These are phyloP conservation scores for Fraxinus albicans DNA, from an alignment of 305 asterid species.

Conservation along the genomic window DNA sequence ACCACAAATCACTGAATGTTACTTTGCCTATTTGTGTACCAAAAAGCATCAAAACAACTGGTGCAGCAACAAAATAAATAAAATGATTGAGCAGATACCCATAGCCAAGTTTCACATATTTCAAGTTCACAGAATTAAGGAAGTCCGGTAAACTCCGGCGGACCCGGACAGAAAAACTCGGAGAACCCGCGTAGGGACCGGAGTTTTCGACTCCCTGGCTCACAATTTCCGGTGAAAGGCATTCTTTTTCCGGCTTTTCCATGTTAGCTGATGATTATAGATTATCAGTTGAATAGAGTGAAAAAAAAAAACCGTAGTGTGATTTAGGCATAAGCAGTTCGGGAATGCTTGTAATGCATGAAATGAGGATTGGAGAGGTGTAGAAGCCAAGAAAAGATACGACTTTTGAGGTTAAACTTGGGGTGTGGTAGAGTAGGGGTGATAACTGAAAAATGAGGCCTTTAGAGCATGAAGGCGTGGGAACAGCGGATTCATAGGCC, in stretches of 20 bases:
- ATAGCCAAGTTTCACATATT: constrained; percentile 61
- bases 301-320: background rate
- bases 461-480: background rate
- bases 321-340: background rate
- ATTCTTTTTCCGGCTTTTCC: constrained; percentile 39
- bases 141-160: constrained; percentile 64
- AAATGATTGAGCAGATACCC: constrained; percentile 51
- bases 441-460: background rate
- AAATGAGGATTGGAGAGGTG: background rate
- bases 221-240: constrained; percentile 52
- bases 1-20: constrained; percentile 33
- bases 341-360: background rate
- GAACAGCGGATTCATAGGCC: background rate
- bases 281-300: background rate
- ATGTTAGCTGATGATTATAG: constrained; percentile 7
- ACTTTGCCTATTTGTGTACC: constrained; percentile 38
- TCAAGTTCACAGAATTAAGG: constrained; percentile 52
- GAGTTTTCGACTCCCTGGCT: constrained; percentile 45
- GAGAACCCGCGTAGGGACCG: constrained; percentile 56
- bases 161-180: constrained; percentile 44
- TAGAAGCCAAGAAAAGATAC: background rate
- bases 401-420: background rate
- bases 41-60: constrained; percentile 32
- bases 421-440: background rate
- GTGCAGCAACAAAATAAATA: constrained; percentile 34